A percentile compares a stretch with the other conserved stretches of the same genome.
Evolutionary conservation across 228 moss, liverwort and hornwort species (phyloP).

Genomic region (Sphagnum fallax): DNA sequence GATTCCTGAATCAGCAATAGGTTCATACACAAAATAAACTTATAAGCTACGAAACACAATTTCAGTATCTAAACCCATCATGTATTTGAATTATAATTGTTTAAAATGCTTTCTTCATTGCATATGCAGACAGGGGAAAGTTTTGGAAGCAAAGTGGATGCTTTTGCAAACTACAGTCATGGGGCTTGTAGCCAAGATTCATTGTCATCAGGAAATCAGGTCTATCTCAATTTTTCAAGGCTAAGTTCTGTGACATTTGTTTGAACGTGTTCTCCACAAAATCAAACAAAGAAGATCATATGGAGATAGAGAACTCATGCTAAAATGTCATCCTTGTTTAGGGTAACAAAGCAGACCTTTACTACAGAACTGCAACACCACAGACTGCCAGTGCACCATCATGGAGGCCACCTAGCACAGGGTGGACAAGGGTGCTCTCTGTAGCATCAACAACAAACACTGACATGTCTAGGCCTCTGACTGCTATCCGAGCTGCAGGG

Average conservation of each 20-base stretch:
- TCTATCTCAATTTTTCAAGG: neutral
- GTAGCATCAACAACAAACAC: constrained; percentile 37
- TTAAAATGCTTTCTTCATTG: neutral
- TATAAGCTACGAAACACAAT: too few relatives aligned
- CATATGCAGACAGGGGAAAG: constrained; percentile 24
- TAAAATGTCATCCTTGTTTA: neutral
- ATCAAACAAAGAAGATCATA: too few relatives aligned
- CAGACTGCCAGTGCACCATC: constrained; percentile 30
- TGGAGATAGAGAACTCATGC: too few relatives aligned
- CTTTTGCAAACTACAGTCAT: constrained; percentile 4
- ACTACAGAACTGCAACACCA: constrained; percentile 49
- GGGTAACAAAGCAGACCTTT: constrained; percentile 40
- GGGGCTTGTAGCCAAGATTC: constrained; percentile 21
- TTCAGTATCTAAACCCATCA: too few relatives aligned
- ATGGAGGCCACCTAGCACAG: constrained; percentile 63
- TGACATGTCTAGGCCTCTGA: constrained; percentile 60
- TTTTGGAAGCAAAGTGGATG: constrained; percentile 5
- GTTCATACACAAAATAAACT: too few relatives aligned
- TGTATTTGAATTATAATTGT: too few relatives aligned
- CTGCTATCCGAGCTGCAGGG: constrained; percentile 67
- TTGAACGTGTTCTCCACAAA: too few relatives aligned
- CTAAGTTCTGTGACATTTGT: too few relatives aligned
- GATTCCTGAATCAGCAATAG: too few relatives aligned
- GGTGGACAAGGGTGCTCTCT: constrained; percentile 44
- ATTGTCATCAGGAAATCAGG: constrained; percentile 34